phyloP scores from a whole-genome alignment of 345 rosid species.

The Hibiscus mutabilis region DNA sequence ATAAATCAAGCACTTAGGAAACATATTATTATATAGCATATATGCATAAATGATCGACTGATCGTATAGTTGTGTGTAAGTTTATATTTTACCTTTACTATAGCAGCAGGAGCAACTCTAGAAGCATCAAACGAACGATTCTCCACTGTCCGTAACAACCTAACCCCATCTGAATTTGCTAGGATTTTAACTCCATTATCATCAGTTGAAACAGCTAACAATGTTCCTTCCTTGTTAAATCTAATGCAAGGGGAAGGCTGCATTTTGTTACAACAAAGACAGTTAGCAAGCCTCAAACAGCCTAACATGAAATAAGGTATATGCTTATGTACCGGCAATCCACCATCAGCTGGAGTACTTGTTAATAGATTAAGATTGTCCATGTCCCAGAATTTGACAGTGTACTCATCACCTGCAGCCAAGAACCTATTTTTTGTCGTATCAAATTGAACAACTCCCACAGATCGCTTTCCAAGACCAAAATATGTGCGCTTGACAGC shows the following conservation, averaged over 20 bases:
- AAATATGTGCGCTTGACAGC: conserved; percentile 50
- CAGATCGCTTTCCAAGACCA: conserved; percentile 70
- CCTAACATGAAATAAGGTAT: not conserved
- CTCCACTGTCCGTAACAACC: conserved; percentile 58
- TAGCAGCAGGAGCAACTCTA: conserved; percentile 53
- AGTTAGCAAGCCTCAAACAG: conserved; percentile 14
- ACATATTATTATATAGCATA: not conserved
- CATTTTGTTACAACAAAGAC: conserved; percentile 19
- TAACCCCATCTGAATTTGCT: conserved; percentile 70
- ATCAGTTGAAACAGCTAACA: conserved; percentile 74
- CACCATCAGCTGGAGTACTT: conserved; percentile 72
- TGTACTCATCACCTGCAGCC: conserved; percentile 83
- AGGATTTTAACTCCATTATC: conserved; percentile 70
- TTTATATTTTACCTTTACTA: conserved; percentile 44
- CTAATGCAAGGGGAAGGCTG: conserved; percentile 78
- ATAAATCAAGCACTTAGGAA: conserved; percentile 14
- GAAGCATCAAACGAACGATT: conserved; percentile 77
- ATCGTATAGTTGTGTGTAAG: not conserved
- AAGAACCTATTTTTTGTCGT: conserved; percentile 70
- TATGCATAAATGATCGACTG: not conserved
- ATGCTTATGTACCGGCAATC: conserved; percentile 51
- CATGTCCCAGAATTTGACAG: conserved; percentile 82
- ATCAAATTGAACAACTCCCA: conserved; percentile 74
- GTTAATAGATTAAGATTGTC: conserved; percentile 48
- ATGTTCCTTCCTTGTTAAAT: conserved; percentile 72